Conservation (phyloP, 257 asterid species). For the Solanum sitiens region DNA sequence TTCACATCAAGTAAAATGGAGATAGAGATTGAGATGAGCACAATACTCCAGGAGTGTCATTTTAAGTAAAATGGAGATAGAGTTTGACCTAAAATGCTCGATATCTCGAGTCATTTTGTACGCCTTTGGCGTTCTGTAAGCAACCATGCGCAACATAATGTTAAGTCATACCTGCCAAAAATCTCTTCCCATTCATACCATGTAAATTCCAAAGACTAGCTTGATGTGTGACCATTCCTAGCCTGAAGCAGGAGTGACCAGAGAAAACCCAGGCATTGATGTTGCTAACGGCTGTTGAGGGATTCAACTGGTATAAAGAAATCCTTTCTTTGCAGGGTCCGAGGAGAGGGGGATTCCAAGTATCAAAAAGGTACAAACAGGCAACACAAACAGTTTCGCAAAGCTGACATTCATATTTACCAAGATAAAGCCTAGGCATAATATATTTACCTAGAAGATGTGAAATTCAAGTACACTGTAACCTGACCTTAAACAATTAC, state of each 20-base stretch:
- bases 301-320: neutral
- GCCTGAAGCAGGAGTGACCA: neutral
- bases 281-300: neutral
- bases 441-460: neutral
- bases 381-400: neutral
- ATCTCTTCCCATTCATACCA: neutral
- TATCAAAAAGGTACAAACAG: neutral
- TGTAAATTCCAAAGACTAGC: neutral
- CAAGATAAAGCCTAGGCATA: neutral
- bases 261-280: neutral
- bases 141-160: neutral
- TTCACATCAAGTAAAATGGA: neutral
- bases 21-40: no score
- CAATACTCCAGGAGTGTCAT: neutral
- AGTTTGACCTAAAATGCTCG: neutral
- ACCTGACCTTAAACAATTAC: neutral
- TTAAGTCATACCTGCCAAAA: neutral
- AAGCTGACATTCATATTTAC: neutral
- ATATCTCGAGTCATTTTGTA: neutral
- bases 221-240: neutral
- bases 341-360: neutral
- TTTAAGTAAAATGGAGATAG: neutral
- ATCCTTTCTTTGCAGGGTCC: neutral
- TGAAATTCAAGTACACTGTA: neutral
- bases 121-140: neutral